Evolutionary conservation across 164 flowering plant species (phyloP), one percentile per base, ranked within the genome.

Genomic region (Chloranthus sessilifolius): DNA sequence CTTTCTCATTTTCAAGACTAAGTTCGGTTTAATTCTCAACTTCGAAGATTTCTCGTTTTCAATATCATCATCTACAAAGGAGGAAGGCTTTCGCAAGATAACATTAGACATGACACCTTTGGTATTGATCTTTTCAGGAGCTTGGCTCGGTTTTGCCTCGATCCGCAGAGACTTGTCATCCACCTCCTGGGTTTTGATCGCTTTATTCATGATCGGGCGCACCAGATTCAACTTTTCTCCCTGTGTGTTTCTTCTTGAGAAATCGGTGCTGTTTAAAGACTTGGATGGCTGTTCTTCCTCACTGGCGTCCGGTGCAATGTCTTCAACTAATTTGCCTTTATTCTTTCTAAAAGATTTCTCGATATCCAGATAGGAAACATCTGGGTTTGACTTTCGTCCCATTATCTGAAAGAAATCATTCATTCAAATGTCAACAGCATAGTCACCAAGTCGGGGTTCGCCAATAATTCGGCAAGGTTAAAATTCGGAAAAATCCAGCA

Each of bases 311-410:
- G 79, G 61, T 1, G 82, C 65, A 30, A 56, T 46, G 8, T 61
- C 67, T 15, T 52, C 56, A 54, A 64, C 56, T 26, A 42, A 21
- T 59, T 72, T 72, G 10, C 85, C 82, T 58, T 79, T 77, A 22
- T 77, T 75, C 55, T 71, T 72, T 23, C 64, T 39, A 56, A 77
- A 82, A 2, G 62, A 29, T 65, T 92, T 86, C 70, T 88, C 96
- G 51, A 86, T 71, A 34, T 92, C 98, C 16, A 92, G 48, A 65
- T 61, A 74, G 28, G 89, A 67, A 3, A 72, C 69, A 36, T 78
- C 89, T 4, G 96, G 94, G 58, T 88, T 79, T 16, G 57, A 54
- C 69, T 81, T 92, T 56, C 78, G 71, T 31, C 74, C 88, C 73
- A 75, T 67, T 68, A 92, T 78, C 96, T 88, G 72, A 41, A 53